These are phyloP conservation scores for Russula brevipes DNA, from an alignment of 768 basidiomycete species.

Conservation along the genomic window DNA sequence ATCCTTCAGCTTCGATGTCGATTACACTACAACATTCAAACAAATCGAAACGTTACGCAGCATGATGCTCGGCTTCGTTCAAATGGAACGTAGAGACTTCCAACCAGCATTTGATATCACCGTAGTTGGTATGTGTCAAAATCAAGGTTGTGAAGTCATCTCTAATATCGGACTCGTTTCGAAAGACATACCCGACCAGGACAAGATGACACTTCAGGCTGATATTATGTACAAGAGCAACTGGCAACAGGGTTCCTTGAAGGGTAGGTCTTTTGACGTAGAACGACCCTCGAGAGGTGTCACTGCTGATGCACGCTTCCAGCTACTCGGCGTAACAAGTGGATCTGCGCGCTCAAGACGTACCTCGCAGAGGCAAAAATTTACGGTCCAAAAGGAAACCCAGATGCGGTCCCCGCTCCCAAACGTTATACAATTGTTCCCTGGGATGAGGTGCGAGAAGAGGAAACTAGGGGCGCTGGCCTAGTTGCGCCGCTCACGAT, in stretches of 20 bases:
- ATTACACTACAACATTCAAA: slow-evolving; percentile 73
- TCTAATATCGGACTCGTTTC: slow-evolving; percentile 15
- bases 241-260: slow-evolving; percentile 71
- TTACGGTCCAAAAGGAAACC: slow-evolving; percentile 59
- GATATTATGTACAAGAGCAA: slow-evolving; percentile 90
- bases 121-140: slow-evolving; percentile 46
- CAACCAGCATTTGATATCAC: slow-evolving; percentile 68
- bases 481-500: slow-evolving; percentile 24
- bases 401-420: slow-evolving; percentile 48
- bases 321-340: slow-evolving; percentile 84
- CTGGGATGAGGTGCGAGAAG: slow-evolving; percentile 53
- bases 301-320: slow-evolving; percentile 5
- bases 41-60: slow-evolving; percentile 70
- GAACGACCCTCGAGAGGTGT: neutral
- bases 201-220: slow-evolving; percentile 67
- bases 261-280: slow-evolving; percentile 38
- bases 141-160: neutral
- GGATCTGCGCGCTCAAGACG: slow-evolving; percentile 82
- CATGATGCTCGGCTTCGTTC: slow-evolving; percentile 76
- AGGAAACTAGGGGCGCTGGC: slow-evolving; percentile 24
- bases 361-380: slow-evolving; percentile 65
- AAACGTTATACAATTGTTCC: slow-evolving; percentile 66
- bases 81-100: slow-evolving; percentile 68
- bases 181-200: slow-evolving; percentile 74
- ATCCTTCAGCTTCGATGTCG: slow-evolving; percentile 75